Conservation (phyloP, 228 moss, liverwort and hornwort species). For the Sphagnum magellanicum region DNA sequence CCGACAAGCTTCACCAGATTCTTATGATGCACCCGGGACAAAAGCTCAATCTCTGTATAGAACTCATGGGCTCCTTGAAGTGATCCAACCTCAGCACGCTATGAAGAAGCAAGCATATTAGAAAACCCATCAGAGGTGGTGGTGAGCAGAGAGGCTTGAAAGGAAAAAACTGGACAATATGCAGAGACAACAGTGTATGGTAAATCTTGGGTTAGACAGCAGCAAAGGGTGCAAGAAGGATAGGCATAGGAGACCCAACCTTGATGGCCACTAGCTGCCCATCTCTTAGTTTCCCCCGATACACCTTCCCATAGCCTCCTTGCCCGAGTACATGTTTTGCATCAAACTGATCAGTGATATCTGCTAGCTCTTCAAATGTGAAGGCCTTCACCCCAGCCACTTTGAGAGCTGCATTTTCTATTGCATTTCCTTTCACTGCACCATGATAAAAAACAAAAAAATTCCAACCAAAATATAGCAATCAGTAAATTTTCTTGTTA, state of each 20-base stretch:
- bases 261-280: conserved; percentile 31
- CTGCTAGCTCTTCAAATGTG: conserved; percentile 23
- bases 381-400: conserved; percentile 31
- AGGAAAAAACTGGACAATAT: no score
- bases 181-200: no score
- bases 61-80: conserved; percentile 28
- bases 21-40: conserved; percentile 39
- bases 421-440: not conserved
- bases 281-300: conserved; percentile 15
- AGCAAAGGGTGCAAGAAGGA: no score
- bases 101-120: no score
- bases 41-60: conserved; percentile 30
- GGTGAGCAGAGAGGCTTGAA: no score
- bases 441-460: not conserved
- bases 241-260: no score
- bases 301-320: conserved; percentile 44
- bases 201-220: no score
- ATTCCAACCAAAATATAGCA: no score
- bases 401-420: not conserved
- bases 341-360: conserved; percentile 23
- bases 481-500: no score
- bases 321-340: conserved; percentile 15
- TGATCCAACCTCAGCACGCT: conserved; percentile 24
- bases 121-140: no score
- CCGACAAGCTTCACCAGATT: conserved; percentile 29